Conservation (phyloP, 345 rosid species). For the Geranium brycei region DNA sequence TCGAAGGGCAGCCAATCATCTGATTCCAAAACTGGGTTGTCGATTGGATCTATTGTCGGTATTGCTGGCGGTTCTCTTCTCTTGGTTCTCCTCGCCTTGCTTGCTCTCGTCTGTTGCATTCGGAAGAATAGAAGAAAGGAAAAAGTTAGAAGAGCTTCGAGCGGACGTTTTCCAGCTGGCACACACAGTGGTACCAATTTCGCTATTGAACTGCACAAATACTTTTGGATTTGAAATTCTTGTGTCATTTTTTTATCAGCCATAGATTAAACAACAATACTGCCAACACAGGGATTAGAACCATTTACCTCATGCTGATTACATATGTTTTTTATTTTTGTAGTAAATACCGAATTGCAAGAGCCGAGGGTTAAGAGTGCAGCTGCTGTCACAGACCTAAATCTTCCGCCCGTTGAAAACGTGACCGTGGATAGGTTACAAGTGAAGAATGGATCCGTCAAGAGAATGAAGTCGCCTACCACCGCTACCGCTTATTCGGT, state of each 20-base stretch:
- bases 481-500: constrained; percentile 70
- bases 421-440: constrained; percentile 43
- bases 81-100: constrained; percentile 32
- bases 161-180: constrained; percentile 10
- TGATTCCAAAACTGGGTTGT: constrained; percentile 35
- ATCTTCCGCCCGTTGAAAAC: constrained; percentile 62
- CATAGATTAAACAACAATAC: too few species aligned
- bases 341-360: constrained; percentile 37
- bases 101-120: constrained; percentile 37
- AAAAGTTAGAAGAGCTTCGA: constrained; percentile 6
- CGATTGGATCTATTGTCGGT: constrained; percentile 54
- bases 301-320: too few species aligned
- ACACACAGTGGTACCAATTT: constrained; percentile 8
- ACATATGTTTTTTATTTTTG: neutral
- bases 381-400: constrained; percentile 60
- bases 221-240: neutral
- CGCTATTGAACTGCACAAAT: too few species aligned
- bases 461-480: constrained; percentile 59
- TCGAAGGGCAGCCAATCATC: constrained; percentile 31
- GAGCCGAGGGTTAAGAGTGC: constrained; percentile 53
- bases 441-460: constrained; percentile 57
- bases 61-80: constrained; percentile 52
- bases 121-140: constrained; percentile 11
- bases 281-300: too few species aligned
- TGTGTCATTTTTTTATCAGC: too few species aligned